Base-by-base conservation (phyloP, 495 filamentous ascomycete species). In the Penicillium silybi region DNA sequence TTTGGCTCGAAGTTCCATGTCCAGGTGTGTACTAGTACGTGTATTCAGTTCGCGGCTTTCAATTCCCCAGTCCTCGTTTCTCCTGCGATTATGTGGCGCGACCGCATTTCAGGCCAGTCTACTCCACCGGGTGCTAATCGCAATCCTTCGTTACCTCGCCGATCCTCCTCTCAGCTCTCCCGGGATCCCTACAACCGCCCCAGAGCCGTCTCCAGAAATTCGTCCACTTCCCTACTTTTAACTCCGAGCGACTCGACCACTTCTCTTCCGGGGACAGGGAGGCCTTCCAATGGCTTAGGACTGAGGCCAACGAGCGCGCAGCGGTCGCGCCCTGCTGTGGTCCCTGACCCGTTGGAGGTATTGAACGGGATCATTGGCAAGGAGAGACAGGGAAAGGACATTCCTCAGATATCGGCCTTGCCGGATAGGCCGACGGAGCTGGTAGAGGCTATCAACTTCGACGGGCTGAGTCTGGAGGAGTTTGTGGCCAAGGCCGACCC, bases 91-190 rank as follows among this genome's bases (percentile, higher is more conserved):
- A 95, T 95, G 90, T 93, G 89, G 88, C 84, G 92, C 57, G 89
- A 95, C 77, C 85, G 89, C 61, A 84, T 92, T 53, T 85, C 87
- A 46, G 85, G 82, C 61, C 85, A 88, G 66, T 82, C 86, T 44
- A 80, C 79, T 53, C 79, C 83, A 45, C 77, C 82, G 42, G 76
- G 79, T 35, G 84, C 83, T 46, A 84, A 78, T 64, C 82, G 88
- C 59, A 74, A 84, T 81, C 58, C 91, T 87, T 55, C 90, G 87
- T 38, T 84, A 32, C 81, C 85, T 19, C 82, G 80, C 56, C 72
- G 85, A 58, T 78, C 86, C 13, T 80, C 82, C 45, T 70, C 69
- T 17, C 65, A 66, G 46, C 60, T 70, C 17, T 64, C 68, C 15
- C 69, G 65, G 1, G 58, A 65, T 38, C 57, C 69, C 46, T 74